These are phyloP conservation scores for Venturiaceae sp. DNA, from an alignment of 2,329 filamentous ascomycete species.

Conservation along the genomic window DNA sequence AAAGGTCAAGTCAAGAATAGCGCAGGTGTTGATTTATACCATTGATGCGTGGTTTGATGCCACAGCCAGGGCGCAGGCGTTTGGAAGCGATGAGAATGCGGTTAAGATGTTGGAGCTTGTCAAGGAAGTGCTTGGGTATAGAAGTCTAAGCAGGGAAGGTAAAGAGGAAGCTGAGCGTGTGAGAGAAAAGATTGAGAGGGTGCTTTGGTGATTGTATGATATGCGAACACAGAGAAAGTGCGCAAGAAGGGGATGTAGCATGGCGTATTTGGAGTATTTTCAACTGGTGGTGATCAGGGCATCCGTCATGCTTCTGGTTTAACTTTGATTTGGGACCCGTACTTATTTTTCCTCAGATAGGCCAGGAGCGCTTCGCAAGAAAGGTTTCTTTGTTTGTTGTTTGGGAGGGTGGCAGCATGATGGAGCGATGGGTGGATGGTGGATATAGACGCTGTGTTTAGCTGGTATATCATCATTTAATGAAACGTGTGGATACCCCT, in stretches of 20 bases:
- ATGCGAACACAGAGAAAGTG: not conserved
- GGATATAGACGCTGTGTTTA: too few species aligned
- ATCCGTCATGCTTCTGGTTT: too few species aligned
- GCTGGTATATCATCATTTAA: too few species aligned
- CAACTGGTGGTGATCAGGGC: too few species aligned
- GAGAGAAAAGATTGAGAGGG: not conserved
- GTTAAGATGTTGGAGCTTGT: slow-evolving; percentile 27
- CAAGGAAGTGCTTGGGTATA: slow-evolving; percentile 23
- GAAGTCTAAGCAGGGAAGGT: not conserved
- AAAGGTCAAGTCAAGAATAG: slow-evolving; percentile 45
- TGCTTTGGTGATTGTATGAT: slow-evolving; percentile 2
- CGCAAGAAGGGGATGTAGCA: not conserved
- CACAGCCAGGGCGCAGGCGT: slow-evolving; percentile 46
- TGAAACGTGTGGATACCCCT: too few species aligned
- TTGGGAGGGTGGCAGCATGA: too few species aligned
- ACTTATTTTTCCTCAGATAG: too few species aligned
- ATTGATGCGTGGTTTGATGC: slow-evolving; percentile 50
- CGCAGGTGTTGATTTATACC: slow-evolving; percentile 52
- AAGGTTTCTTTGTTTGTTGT: too few species aligned
- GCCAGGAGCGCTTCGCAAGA: too few species aligned
- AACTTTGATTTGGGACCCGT: too few species aligned
- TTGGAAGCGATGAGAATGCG: slow-evolving; percentile 51
- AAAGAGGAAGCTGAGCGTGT: slow-evolving; percentile 1
- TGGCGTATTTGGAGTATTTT: not conserved
- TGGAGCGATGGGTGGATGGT: too few species aligned